Evolutionary conservation across 2,329 filamentous ascomycete genomes (phyloP), one percentile per base, ranked within the genome.

Genomic region (Fusarium subglutinans): DNA sequence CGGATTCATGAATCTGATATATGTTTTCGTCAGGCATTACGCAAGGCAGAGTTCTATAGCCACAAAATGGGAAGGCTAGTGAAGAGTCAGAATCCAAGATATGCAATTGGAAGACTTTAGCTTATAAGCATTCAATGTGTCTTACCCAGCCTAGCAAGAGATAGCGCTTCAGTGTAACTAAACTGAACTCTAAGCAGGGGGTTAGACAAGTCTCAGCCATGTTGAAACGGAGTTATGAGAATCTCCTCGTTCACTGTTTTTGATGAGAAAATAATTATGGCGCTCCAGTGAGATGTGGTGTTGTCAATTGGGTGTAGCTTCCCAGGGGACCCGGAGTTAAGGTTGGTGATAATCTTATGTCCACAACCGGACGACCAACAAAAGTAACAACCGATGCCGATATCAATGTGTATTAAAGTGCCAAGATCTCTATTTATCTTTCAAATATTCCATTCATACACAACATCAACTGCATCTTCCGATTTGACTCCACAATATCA

Each of bases 191-290:
- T 17, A 37, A 37, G 35, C 35, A 35, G 14, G 15, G 35, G 2
- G 14, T 17, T 35, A 17, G 35, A 17, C 7, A 8, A 8, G 14
- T 35, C 35, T 35, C 1, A 35, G 3, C 35, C 14, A 2, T 35
- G 35, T 33, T 17, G 15, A 35, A 35, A 35, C 35, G 35, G 14
- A 17, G 35, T 35, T 9, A 17, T 17, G 35, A 17, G 30, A 12
- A 33, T 33, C 11, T 33, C 30, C 8, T 28, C 28, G 28, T 28
- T 43, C 15, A 24, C 6, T 24, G n/a, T 44, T 12, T 8, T 18
- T 15, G 3, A 44, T 6, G 18, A 12, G 0, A 24, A n/a, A 18
- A 11, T 0, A 44, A 24, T 0, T 0, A 24, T 44, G 8, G 17
- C n/a, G 10, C 2, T 24, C 1, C 11, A 18, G 13, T 18, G 17